Evolutionary conservation across 148 eudicot genomes (phyloP).

Genomic region (Rhododendron kiyosumense): DNA sequence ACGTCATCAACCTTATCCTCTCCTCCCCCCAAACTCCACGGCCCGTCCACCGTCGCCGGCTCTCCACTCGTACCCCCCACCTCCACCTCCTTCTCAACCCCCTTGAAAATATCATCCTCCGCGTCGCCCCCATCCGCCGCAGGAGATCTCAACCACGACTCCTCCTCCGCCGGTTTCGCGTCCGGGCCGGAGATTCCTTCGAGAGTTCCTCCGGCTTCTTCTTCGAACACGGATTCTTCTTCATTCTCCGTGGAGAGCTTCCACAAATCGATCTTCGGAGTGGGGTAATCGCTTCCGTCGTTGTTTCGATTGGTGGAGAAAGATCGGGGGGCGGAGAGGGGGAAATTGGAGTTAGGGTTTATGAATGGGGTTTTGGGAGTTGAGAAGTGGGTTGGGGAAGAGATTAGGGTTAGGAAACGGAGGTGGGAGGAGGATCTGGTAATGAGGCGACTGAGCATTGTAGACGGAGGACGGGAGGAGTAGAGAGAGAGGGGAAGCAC

Average conservation of each 20-base stretch:
- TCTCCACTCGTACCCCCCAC: slow-evolving; percentile 6
- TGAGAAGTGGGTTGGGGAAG: slow-evolving; percentile 15
- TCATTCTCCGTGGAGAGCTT: slow-evolving; percentile 41
- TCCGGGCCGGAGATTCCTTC: slow-evolving; percentile 9
- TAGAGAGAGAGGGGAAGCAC: not conserved
- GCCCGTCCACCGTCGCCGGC: slow-evolving; percentile 24
- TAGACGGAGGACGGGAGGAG: not conserved
- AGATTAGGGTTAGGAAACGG: slow-evolving; percentile 29
- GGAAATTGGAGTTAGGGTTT: slow-evolving; percentile 3
- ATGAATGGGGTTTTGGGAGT: slow-evolving; percentile 12
- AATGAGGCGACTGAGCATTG: slow-evolving; percentile 43
- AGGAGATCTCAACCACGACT: slow-evolving; percentile 17
- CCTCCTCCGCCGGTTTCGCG: not conserved
- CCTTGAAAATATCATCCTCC: slow-evolving; percentile 28
- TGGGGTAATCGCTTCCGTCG: slow-evolving; percentile 9
- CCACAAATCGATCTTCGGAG: slow-evolving; percentile 42
- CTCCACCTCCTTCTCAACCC: slow-evolving; percentile 13
- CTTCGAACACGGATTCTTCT: slow-evolving; percentile 37
- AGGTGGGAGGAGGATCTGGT: slow-evolving; percentile 20
- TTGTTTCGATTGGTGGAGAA: slow-evolving; percentile 37
- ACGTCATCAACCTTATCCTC: slow-evolving; percentile 33
- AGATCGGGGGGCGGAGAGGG: slow-evolving; percentile 18
- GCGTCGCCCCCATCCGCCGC: not conserved
- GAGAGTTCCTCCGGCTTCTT: slow-evolving; percentile 6
- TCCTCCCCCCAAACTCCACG: slow-evolving; percentile 37